These are phyloP conservation scores for Candida parachauliodes DNA, from an alignment of 805 yeast species.

Conservation along the genomic window DNA sequence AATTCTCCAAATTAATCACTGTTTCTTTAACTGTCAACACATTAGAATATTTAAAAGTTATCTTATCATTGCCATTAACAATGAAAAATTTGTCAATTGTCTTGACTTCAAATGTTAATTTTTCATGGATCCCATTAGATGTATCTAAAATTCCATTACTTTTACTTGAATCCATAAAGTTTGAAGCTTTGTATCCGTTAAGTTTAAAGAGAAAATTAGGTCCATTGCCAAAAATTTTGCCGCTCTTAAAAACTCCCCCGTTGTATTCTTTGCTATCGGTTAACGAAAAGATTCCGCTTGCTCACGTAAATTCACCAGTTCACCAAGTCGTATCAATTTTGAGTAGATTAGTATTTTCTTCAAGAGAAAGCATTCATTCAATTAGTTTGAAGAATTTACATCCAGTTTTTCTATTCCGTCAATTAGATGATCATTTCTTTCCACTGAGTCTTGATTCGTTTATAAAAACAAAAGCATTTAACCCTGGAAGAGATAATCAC, in stretches of 20 bases:
- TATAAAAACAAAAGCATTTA: background rate
- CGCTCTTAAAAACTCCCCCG: background rate
- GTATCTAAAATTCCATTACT: background rate
- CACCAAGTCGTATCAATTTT: background rate
- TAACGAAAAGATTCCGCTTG: constrained; percentile 4
- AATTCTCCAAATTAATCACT: background rate
- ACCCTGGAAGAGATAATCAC: background rate
- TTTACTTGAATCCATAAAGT: background rate
- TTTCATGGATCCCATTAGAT: background rate
- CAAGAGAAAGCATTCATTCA: background rate
- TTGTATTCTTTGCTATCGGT: background rate
- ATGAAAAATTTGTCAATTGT: background rate
- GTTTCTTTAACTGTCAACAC: background rate
- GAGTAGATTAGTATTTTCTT: background rate
- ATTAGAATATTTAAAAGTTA: background rate
- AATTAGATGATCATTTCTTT: background rate
- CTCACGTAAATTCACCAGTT: constrained; percentile 3
- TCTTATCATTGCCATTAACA: background rate
- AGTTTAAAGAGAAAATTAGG: background rate
- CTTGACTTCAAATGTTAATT: background rate
- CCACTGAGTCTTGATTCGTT: background rate
- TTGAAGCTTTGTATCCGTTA: constrained; percentile 3
- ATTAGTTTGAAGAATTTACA: constrained; percentile 1
- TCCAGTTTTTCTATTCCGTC: constrained; percentile 1
- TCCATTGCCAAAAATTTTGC: background rate